Evolutionary conservation across 108 stramenopile genomes (phyloP), one percentile per base, ranked within the genome.

Genomic region (Cyclotella baltica): DNA sequence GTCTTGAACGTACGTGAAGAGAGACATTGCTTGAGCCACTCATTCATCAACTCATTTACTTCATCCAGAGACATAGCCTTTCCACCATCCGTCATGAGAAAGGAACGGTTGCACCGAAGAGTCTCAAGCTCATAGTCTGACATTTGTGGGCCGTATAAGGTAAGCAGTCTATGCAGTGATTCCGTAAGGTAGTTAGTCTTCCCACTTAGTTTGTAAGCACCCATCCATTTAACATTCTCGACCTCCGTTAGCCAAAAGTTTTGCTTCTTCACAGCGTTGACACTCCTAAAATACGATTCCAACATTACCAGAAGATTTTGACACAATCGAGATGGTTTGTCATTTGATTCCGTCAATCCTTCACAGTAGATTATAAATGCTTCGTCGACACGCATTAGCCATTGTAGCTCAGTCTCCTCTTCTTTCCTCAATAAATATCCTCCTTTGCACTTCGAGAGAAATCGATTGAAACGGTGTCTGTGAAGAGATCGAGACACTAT

Each of bases 241-340:
- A 16, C 53, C 53, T 55, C 53, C 4, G 13, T 16, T 23, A 55
- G 53, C 53, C 53, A 55, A 55, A 55, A 55, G 22, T 55, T 55
- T 19, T 55, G 20, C 20, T 55, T 55, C 53, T 55, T 55, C n/a
- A 20, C 53, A n/a, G 53, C 53, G n/a, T 55, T 5, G 5, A 55
- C 18, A 20, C 53, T n/a, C 22, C 53, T 55, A 5, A 55, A 55
- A 23, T 55, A 55, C 5, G 53, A 8, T 19, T 55, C 53, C 53
- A 55, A 6, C 53, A 55, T 55, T 55, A 16, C 13, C 13, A 43
- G 13, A 8, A 43, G 40, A 11, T 43, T 43, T 11, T 43, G 8
- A 13, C 40, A 43, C 8, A 43, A 11, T 8, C 10, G 10, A 11
- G 40, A 11, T 43, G 40, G 40, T 13, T 43, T 8, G 40, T 43